Evolutionary conservation across 2,329 filamentous ascomycete species (phyloP), one percentile per base, ranked within the genome.

Genomic region (Monosporascus sp.): DNA sequence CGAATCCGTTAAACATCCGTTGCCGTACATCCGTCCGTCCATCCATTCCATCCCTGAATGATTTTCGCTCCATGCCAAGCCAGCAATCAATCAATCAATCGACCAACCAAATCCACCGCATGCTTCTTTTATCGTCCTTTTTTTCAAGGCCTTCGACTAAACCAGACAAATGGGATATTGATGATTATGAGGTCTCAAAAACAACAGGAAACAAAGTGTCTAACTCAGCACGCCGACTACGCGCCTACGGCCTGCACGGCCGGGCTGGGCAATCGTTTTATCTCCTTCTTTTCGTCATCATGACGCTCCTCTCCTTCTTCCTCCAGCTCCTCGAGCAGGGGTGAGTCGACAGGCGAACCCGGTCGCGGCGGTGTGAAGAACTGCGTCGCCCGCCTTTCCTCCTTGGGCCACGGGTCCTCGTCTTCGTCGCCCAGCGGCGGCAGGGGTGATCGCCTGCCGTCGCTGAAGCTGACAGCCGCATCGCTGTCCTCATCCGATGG

Each of bases 401-500:
- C 53, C 24, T 59, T 52, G 17, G 51, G 20, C 9, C 27, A 47
- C 5, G 38, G 25, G 42, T 42, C 53, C 51, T 64, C 62, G 31
- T 62, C 63, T 47, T 63, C 64, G 22, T 65, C 66, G 47, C 68
- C 65, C 15, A 80, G 75, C 0, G 74, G 77, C 9, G 80, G 77
- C 18, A 84, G 67, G 1, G 82, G 81, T 17, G 81, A 81, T 51
- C 76, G 73, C 25, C 76, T 72, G 2, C 80, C 82, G 17, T 85
- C 83, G 0, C 81, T 84, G 55, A 83, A 78, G 64, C 81, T 85
- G 17, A 81, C 62, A 1, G 81, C 82, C 4, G 74, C 76, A 55
- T 85, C 83, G 56, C 81, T 84, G 57, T 84, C 83, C 9, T 80
- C 80, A 52, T 83, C 81, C 1, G 77, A 81, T 2, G 77, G 77